Percentiles rank a stretch among this genome's conserved stretches.
phyloP scores from a whole-genome alignment of 2,329 filamentous ascomycete species.

The Pseudocercospora cruenta region DNA sequence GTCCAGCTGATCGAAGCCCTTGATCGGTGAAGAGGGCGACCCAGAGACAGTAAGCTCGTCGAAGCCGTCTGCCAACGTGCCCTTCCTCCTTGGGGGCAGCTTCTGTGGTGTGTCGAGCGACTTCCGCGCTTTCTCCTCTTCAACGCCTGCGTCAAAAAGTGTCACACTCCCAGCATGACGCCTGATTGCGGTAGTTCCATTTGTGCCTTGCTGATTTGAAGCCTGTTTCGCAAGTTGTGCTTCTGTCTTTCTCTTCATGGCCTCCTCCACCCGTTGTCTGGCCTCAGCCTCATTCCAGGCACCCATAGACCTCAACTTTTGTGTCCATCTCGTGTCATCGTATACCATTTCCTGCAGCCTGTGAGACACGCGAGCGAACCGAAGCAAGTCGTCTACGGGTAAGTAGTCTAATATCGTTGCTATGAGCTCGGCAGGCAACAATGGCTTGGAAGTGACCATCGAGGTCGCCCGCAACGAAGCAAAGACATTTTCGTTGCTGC shows the following conservation, averaged over 20 bases:
- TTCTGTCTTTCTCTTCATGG: conserved; percentile 60
- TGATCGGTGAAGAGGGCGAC: conserved; percentile 21
- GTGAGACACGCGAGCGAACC: conserved; percentile 80
- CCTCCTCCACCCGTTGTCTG: conserved; percentile 76
- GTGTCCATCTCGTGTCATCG: conserved; percentile 94
- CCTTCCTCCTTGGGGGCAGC: conserved; percentile 30
- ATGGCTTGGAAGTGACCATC: conserved; percentile 76
- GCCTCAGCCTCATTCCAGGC: conserved; percentile 92
- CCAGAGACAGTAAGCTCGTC: conserved; percentile 68
- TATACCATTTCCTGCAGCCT: conserved; percentile 98
- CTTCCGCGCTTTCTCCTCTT: conserved; percentile 62
- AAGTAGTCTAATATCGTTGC: conserved; percentile 87
- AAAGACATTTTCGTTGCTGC: conserved; percentile 58
- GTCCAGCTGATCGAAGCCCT: conserved; percentile 45
- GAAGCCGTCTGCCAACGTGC: conserved; percentile 69
- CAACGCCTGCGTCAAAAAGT: conserved; percentile 72
- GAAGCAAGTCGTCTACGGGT: conserved; percentile 79
- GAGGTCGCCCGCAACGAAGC: conserved; percentile 77
- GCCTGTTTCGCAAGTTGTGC: conserved; percentile 51
- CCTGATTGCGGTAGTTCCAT: conserved; percentile 43
- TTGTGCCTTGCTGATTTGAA: conserved; percentile 40
- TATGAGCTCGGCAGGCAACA: conserved; percentile 89
- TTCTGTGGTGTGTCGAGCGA: conserved; percentile 41
- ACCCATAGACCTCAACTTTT: conserved; percentile 80
- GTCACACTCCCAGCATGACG: conserved; percentile 55